Base-by-base conservation (phyloP, 805 yeast genomes). In the Lachancea cidri region DNA sequence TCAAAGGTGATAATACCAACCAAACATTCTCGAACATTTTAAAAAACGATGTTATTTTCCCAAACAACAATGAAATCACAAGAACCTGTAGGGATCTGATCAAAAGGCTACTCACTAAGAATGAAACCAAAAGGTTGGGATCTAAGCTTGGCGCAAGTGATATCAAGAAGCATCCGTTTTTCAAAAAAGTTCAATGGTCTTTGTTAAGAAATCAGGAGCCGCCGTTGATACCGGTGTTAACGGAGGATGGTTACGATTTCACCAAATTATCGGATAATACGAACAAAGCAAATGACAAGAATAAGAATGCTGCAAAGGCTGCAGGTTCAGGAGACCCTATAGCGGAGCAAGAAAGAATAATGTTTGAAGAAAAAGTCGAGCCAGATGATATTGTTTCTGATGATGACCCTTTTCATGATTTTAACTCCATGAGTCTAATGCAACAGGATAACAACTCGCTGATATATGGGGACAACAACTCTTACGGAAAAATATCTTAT, bases 71-170 rank as follows among this genome's bases (percentile, higher is more conserved):
- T 44, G 71, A 73, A 17, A 71, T 86, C 1, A 75, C 95, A 2
- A 80, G 86, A 38, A 72, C 71, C 46, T 89, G 98, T 65, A 86
- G 84, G 55, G 79, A 74, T 49, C 66, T 93, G 48, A 83, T 93
- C 39, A 80, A 81, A 48, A 91, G 88, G 58, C 68, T 93, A 34
- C 69, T 93, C 43, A 83, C 83, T 41, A 93, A 94, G 59, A 96
- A 91, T 60, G 98, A 93, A 63, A 69, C 74, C 29, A 87, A 86
- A 57, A 71, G 99, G 43, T 62, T 93, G 33, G 99, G 99, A 0
- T 86, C 95, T 8, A 81, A 84, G 45, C 78, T 87, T 35, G 99
- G 99, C 14, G 98, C 98, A 0, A 82, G 95, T 2, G 99, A 93
- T 57, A 78, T 93, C 38, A 93, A 93, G 57, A 79, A 76, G 43